phyloP scores from a whole-genome alignment of 305 asterid species.

The Fraxinus xanthoxyloides region DNA sequence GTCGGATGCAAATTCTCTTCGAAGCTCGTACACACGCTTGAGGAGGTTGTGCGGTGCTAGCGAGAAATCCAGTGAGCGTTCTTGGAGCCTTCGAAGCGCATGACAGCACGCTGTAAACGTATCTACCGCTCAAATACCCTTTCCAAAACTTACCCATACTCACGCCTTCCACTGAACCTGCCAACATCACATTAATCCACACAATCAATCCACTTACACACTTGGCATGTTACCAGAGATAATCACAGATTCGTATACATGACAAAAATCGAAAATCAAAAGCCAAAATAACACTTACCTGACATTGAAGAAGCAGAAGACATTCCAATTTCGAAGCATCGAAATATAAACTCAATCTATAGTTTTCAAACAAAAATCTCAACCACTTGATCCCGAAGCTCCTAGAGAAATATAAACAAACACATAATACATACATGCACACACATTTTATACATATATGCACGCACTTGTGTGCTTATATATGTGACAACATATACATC shows the following conservation, averaged over 20 bases:
- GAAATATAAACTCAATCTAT: constrained; percentile 25
- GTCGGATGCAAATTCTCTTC: constrained; percentile 37
- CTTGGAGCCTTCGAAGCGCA: constrained; percentile 83
- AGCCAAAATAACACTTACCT: constrained; percentile 19
- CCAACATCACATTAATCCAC: constrained; percentile 11
- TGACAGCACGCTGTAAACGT: constrained; percentile 62
- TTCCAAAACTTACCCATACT: constrained; percentile 67
- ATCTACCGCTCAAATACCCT: constrained; percentile 61
- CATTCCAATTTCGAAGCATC: constrained; percentile 75
- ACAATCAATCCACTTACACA: not conserved
- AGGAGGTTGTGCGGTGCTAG: constrained; percentile 65
- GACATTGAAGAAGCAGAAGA: constrained; percentile 72
- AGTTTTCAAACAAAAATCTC: constrained; percentile 18
- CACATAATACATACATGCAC: not conserved
- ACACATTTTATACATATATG: too few species aligned
- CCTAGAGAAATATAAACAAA: not conserved
- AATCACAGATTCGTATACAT: not conserved
- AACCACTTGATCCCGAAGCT: constrained; percentile 22
- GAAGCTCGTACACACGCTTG: constrained; percentile 40
- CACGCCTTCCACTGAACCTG: constrained; percentile 75
- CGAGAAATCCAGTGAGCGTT: constrained; percentile 69
- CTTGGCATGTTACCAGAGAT: not conserved
- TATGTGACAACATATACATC: not conserved
- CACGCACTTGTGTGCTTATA: not conserved
- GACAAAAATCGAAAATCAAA: not conserved